Conservation (phyloP, 2,329 filamentous ascomycete genomes). For the Pseudocercospora macadamiae region DNA sequence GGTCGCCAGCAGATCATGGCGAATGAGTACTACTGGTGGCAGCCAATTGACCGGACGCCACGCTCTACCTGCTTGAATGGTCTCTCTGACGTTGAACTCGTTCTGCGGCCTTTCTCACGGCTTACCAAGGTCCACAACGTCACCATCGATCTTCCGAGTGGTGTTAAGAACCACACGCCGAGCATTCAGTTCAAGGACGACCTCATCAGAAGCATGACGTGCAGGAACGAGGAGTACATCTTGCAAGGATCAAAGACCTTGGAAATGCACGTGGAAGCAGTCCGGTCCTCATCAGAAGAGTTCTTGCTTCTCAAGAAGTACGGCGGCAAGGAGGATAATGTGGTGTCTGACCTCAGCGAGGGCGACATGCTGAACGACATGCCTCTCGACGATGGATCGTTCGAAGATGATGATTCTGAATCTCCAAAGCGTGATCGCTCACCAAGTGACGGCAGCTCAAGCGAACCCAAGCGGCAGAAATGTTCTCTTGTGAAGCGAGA, state of each 20-base stretch:
- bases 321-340: neutral
- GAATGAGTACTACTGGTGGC: slow-evolving; percentile 31
- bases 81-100: slow-evolving; percentile 33
- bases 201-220: slow-evolving; percentile 26
- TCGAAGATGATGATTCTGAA: too few species aligned
- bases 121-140: slow-evolving; percentile 32
- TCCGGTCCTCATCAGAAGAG: neutral
- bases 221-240: slow-evolving; percentile 2
- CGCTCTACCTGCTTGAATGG: slow-evolving; percentile 29
- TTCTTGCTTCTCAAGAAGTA: neutral
- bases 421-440: neutral
- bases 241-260: neutral
- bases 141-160: slow-evolving; percentile 27
- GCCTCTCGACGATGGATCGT: too few species aligned
- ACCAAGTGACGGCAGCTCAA: neutral
- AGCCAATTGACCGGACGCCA: slow-evolving; percentile 22
- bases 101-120: slow-evolving; percentile 30
- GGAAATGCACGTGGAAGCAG: neutral
- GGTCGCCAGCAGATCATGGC: slow-evolving; percentile 18
- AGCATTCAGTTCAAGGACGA: slow-evolving; percentile 25
- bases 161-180: slow-evolving; percentile 17
- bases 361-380: too few species aligned
- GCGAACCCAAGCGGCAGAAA: neutral
- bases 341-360: neutral
- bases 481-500: neutral